phyloP scores from a whole-genome alignment of 805 yeast genomes.

The Danielia reshetovae region DNA sequence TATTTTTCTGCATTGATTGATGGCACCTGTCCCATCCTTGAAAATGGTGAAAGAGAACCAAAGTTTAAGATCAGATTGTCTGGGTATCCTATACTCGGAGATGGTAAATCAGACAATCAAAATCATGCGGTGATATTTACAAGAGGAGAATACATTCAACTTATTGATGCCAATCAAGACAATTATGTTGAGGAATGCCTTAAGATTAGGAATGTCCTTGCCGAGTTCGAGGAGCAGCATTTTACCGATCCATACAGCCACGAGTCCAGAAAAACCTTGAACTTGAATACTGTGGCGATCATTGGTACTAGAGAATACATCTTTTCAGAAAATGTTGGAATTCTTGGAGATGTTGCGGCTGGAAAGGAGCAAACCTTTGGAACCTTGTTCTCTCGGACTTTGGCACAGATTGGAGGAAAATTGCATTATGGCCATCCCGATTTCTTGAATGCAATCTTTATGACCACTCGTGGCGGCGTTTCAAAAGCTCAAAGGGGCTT shows the following conservation, averaged over 20 bases:
- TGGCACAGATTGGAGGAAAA: conserved; percentile 82
- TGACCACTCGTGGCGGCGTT: conserved; percentile 86
- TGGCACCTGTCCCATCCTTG: conserved; percentile 65
- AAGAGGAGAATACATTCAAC: conserved; percentile 81
- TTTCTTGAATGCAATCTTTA: conserved; percentile 67
- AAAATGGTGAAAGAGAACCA: conserved; percentile 57
- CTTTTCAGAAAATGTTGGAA: conserved; percentile 82
- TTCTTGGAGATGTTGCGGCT: conserved; percentile 85
- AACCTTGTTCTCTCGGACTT: conserved; percentile 76
- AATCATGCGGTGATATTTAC: conserved; percentile 75
- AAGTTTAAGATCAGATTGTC: conserved; percentile 73
- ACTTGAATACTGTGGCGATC: conserved; percentile 64
- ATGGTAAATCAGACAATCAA: conserved; percentile 86
- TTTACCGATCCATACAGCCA: conserved; percentile 11
- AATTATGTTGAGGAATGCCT: conserved; percentile 82
- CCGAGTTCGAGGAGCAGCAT: conserved; percentile 72
- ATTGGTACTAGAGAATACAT: conserved; percentile 86
- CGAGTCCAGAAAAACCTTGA: conserved; percentile 6
- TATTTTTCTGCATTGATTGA: conserved; percentile 76
- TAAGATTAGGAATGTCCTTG: conserved; percentile 74
- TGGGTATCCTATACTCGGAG: conserved; percentile 84
- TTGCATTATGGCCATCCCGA: conserved; percentile 89
- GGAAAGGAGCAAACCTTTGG: conserved; percentile 90
- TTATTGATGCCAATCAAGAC: conserved; percentile 85
- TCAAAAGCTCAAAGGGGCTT: conserved; percentile 84